These are phyloP conservation scores for Trichoderma asperelloides DNA, from an alignment of 495 filamentous ascomycete genomes.

Conservation along the genomic window DNA sequence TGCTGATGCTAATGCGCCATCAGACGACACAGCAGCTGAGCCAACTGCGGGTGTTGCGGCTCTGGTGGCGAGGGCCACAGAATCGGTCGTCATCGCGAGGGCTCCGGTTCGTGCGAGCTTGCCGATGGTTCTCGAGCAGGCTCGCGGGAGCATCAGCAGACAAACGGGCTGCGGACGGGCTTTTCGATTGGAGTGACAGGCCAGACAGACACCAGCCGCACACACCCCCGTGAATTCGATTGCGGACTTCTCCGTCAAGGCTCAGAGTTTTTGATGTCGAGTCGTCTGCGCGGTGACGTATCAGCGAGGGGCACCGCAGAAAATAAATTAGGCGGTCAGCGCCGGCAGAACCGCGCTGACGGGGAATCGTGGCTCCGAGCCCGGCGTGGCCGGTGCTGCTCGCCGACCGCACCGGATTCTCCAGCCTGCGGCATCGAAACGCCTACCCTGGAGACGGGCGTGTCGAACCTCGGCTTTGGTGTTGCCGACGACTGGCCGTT, in stretches of 20 bases:
- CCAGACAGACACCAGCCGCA: neutral
- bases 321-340: conserved; percentile 25
- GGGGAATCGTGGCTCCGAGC: neutral
- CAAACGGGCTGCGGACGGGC: neutral
- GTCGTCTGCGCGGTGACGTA: conserved; percentile 3
- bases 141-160: neutral
- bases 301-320: neutral
- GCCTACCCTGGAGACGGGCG: neutral
- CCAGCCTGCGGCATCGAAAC: neutral
- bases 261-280: neutral
- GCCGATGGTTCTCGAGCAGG: neutral
- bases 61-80: neutral
- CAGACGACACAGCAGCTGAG: neutral
- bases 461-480: neutral
- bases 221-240: neutral
- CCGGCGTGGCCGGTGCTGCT: neutral
- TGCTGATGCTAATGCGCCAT: neutral
- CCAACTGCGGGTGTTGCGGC: neutral
- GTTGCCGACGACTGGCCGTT: neutral
- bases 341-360: conserved; percentile 15
- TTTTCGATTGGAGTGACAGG: neutral
- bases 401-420: too few species aligned
- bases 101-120: neutral
- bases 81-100: neutral
- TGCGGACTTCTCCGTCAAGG: neutral